Percentiles rank a stretch among this genome's conserved stretches.
phyloP scores from a whole-genome alignment of 2,329 filamentous ascomycete genomes.

The Trichophyton equinum region DNA sequence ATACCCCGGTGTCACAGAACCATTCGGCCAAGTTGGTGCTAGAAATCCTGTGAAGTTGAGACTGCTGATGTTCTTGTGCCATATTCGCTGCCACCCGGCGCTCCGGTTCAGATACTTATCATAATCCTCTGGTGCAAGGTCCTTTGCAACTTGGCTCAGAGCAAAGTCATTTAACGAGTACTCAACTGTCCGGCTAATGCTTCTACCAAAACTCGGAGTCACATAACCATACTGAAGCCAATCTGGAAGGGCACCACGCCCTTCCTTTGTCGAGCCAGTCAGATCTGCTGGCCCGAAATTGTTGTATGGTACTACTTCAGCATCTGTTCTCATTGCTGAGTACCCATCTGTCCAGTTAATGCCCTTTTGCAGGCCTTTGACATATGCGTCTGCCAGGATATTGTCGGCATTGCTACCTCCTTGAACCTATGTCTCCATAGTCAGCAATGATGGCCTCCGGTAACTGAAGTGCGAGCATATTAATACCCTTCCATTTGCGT shows the following conservation, averaged over 20 bases:
- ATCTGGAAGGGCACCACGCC: slow-evolving; percentile 55
- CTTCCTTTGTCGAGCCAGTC: slow-evolving; percentile 53
- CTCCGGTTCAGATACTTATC: slow-evolving; percentile 22
- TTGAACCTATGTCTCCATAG: slow-evolving; percentile 35
- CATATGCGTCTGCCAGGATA: slow-evolving; percentile 58
- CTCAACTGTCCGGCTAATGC: slow-evolving; percentile 54
- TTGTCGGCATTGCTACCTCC: slow-evolving; percentile 61
- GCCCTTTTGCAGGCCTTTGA: slow-evolving; percentile 52
- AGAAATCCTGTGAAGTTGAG: slow-evolving; percentile 41
- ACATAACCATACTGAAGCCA: slow-evolving; percentile 56
- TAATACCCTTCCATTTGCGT: slow-evolving; percentile 49
- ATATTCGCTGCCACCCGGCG: slow-evolving; percentile 13
- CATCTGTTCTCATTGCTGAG: slow-evolving; percentile 53
- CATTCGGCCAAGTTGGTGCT: slow-evolving; percentile 43
- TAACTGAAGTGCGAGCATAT: not conserved
- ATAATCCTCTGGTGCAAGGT: slow-evolving; percentile 37
- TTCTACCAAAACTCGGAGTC: slow-evolving; percentile 45
- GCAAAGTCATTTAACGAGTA: slow-evolving; percentile 56
- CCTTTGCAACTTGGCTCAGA: slow-evolving; percentile 40
- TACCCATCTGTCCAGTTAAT: slow-evolving; percentile 55
- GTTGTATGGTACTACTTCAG: slow-evolving; percentile 50
- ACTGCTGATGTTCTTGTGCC: slow-evolving; percentile 11
- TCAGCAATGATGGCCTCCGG: not conserved
- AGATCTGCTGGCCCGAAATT: slow-evolving; percentile 43
- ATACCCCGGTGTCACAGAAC: slow-evolving; percentile 34